phyloP scores from a whole-genome alignment of 2,329 filamentous ascomycete species.

The Herpotrichia juniperi region DNA sequence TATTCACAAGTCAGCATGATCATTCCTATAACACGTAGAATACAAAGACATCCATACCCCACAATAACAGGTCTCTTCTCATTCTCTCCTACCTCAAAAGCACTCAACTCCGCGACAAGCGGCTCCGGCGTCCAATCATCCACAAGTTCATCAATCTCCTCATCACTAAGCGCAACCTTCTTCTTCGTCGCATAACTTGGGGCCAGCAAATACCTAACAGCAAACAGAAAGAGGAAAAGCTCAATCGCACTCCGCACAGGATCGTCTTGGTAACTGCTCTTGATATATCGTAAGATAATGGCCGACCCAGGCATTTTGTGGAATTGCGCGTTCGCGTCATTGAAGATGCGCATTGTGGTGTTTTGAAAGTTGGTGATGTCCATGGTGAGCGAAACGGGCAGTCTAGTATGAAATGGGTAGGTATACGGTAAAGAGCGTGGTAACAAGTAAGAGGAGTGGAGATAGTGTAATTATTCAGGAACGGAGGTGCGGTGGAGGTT shows the following conservation, averaged over 20 bases:
- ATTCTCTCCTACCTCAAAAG: conserved; percentile 79
- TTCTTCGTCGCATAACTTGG: conserved; percentile 92
- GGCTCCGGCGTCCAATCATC: conserved; percentile 97
- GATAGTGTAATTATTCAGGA: background rate
- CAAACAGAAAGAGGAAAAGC: conserved; percentile 91
- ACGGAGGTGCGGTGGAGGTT: background rate
- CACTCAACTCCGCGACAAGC: conserved; percentile 74
- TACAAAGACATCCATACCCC: conserved; percentile 62
- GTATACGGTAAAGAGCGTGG: background rate
- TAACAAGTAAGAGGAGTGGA: background rate
- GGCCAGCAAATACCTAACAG: conserved; percentile 88
- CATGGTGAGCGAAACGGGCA: conserved; percentile 45
- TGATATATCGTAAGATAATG: conserved; percentile 92
- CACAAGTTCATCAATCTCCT: conserved; percentile 96
- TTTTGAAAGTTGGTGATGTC: conserved; percentile 62
- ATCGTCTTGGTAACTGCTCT: conserved; percentile 97
- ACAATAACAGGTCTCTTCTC: conserved; percentile 88
- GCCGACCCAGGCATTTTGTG: conserved; percentile 93
- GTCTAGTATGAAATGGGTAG: background rate
- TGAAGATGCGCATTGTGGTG: conserved; percentile 60
- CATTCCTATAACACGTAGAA: too few relatives aligned
- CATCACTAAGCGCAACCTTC: conserved; percentile 85
- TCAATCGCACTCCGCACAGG: conserved; percentile 93
- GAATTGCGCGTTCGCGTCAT: conserved; percentile 69
- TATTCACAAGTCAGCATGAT: conserved; percentile 45